Evolutionary conservation across 768 basidiomycete genomes (phyloP), one percentile per base, ranked within the genome.

Genomic region (Pleurotus citrinopileatus): DNA sequence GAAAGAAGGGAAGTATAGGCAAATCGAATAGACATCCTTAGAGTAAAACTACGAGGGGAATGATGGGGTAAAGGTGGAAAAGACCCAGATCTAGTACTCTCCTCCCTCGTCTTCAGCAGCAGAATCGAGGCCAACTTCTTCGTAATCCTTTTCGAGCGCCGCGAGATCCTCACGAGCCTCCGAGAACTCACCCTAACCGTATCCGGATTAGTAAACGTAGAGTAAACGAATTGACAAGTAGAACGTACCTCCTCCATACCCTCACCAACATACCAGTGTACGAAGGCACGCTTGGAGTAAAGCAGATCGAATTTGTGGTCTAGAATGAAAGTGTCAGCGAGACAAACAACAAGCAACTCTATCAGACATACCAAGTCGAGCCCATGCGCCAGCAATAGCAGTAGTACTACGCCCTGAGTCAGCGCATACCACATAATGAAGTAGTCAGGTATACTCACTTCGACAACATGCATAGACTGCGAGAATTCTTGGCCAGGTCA

Each of bases 301-400:
- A 98, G 85, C 62, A 98, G 83, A 68, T 98, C 96, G 71, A 98
- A 98, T 73, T 98, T 98, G 79, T 96, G 88, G 74, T 98, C 96
- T 84, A 58, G 3, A 34, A 29, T 32, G 23, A 3, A 19, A 19
- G 7, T 7, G 38, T 17, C 51, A 10, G 42, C 65, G 43, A 66
- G 29, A 37, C 19, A 59, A 25, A 34, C 29, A 34, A 42, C 34
- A 17, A 29, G 13, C 43, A 40, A 20, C 20, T n/a, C 43, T 5
- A 29, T 28, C 7, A 20, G 46, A 65, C 77, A 40, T 59, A 85
- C 83, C 82, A 66, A 90, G 83, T 62, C 94, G 90, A 61, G 83
- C 84, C 96, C 96, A 98, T 3, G 96, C 96, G 55, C 87, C 81
- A 54, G 94, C 94, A 70, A 98, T 98, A 51, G 94, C 86, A 38